Evolutionary conservation across 495 filamentous ascomycete genomes (phyloP).

Genomic region (Daldinia vernicosa): DNA sequence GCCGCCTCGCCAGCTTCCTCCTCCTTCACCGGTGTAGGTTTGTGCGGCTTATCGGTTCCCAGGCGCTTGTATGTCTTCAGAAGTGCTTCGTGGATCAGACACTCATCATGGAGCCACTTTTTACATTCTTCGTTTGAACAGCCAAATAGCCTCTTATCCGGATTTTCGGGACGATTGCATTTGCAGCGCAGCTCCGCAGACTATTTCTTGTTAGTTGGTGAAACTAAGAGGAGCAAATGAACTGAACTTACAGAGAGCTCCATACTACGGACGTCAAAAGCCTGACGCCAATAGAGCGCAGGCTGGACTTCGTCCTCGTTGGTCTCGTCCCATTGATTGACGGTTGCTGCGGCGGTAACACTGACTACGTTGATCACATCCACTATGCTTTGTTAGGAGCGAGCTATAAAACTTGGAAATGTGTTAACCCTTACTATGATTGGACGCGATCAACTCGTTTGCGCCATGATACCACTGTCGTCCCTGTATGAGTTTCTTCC

Average conservation of each 20-base stretch:
- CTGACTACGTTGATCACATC: conserved; percentile 63
- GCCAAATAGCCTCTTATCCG: conserved; percentile 65
- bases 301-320: conserved; percentile 66
- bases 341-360: conserved; percentile 57
- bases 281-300: conserved; percentile 72
- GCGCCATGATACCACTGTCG: conserved; percentile 72
- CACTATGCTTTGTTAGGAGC: conserved; percentile 52
- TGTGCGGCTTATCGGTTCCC: conserved; percentile 56
- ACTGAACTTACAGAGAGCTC: conserved; percentile 64
- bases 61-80: conserved; percentile 56
- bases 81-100: conserved; percentile 64
- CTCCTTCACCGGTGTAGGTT: conserved; percentile 47
- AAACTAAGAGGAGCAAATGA: neutral
- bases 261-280: conserved; percentile 63
- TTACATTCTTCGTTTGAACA: conserved; percentile 66
- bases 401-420: conserved; percentile 48
- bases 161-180: conserved; percentile 69
- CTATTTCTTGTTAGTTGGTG: conserved; percentile 46
- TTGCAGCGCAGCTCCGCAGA: conserved; percentile 67
- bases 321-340: conserved; percentile 66
- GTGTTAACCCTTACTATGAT: conserved; percentile 73
- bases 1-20: conserved; percentile 48
- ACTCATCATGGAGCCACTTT: conserved; percentile 71
- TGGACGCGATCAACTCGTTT: conserved; percentile 74
- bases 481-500: conserved; percentile 57